A percentile compares a stretch with the other conserved stretches of the same genome.
phyloP scores from a whole-genome alignment of 2,329 filamentous ascomycete genomes.

The Colletotrichum orbiculare region DNA sequence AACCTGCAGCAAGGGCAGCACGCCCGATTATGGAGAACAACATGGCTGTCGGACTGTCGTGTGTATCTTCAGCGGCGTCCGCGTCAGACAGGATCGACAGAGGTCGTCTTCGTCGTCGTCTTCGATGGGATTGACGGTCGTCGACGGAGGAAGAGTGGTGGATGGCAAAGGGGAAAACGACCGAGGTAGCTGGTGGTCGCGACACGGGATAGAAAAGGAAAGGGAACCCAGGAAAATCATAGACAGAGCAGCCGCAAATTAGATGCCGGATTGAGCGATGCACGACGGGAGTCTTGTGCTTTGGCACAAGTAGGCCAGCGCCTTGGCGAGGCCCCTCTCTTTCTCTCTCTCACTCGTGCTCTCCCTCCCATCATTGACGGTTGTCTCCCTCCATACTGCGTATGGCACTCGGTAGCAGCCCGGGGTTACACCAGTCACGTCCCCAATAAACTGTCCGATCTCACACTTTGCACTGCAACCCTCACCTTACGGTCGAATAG shows the following conservation, averaged over 20 bases:
- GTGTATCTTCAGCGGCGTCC: background rate
- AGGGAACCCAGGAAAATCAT: background rate
- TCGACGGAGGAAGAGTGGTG: background rate
- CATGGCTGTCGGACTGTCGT: conserved; percentile 23
- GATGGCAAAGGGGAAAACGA: background rate
- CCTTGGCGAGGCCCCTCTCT: conserved; percentile 19
- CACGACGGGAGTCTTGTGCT: conserved; percentile 17
- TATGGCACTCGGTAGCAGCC: no score
- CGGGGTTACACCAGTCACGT: no score
- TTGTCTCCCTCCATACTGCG: no score
- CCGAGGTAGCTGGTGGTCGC: background rate
- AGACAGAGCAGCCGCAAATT: conserved; percentile 12
- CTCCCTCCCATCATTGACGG: no score
- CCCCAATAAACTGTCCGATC: no score
- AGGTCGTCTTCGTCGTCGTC: conserved; percentile 4
- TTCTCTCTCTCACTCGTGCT: background rate
- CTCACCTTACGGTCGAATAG: no score
- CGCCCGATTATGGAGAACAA: conserved; percentile 33
- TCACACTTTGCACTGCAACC: no score
- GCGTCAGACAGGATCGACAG: background rate
- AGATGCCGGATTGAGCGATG: conserved; percentile 13
- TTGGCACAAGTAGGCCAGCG: no score
- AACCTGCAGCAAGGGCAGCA: conserved; percentile 35
- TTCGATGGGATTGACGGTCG: background rate
- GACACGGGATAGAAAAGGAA: background rate